Evolutionary conservation across 768 basidiomycete species (phyloP).

Genomic region (Flagelloscypha sp.): DNA sequence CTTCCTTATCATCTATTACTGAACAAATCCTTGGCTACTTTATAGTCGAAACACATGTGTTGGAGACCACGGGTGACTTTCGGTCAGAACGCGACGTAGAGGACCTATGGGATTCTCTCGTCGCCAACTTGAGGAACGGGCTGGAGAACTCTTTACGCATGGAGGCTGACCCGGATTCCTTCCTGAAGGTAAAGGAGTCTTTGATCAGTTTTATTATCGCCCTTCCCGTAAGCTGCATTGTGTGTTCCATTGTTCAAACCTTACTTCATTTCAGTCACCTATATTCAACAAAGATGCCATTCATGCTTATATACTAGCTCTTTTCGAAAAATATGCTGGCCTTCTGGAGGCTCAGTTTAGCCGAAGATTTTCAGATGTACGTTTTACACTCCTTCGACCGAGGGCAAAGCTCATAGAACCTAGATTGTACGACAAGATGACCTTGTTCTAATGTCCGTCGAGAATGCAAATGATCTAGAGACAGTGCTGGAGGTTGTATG

Average conservation of each 20-base stretch:
- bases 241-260: neutral
- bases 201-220: conserved; percentile 85
- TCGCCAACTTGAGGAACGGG: conserved; percentile 61
- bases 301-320: conserved; percentile 72
- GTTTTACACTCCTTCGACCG: conserved; percentile 13
- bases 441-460: conserved; percentile 76
- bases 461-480: conserved; percentile 52
- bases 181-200: conserved; percentile 75
- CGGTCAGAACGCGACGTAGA: conserved; percentile 89
- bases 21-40: conserved; percentile 97
- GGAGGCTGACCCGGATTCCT: conserved; percentile 75
- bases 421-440: conserved; percentile 86
- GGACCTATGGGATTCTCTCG: conserved; percentile 88
- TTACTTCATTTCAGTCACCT: conserved; percentile 50
- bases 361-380: conserved; percentile 70
- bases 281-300: conserved; percentile 79
- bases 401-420: conserved; percentile 1
- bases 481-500: conserved; percentile 76
- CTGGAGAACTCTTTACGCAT: conserved; percentile 65
- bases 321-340: conserved; percentile 86
- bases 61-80: conserved; percentile 82
- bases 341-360: conserved; percentile 78
- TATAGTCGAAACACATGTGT: conserved; percentile 89
- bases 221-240: conserved; percentile 55
- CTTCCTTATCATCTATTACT: conserved; percentile 65